Percentiles rank a stretch among this genome's conserved stretches.
These are phyloP conservation scores for Cinchona pubescens DNA, from an alignment of 257 asterid species.

Conservation along the genomic window DNA sequence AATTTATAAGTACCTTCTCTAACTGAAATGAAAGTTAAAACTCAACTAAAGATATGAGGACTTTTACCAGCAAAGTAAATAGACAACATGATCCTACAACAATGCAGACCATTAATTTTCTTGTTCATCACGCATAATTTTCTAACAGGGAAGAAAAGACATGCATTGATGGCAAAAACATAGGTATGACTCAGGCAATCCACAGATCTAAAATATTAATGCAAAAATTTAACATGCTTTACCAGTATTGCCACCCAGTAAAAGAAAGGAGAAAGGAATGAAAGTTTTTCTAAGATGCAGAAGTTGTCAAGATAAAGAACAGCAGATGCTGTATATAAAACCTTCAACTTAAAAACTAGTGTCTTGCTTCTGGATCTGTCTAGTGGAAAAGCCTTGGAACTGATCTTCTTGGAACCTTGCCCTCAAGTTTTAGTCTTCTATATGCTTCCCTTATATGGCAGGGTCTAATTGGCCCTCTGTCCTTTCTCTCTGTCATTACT, in stretches of 20 bases:
- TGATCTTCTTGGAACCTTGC: slow-evolving; percentile 80
- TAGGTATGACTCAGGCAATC: background rate
- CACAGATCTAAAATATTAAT: background rate
- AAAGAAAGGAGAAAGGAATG: background rate
- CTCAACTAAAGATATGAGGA: background rate
- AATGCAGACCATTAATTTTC: background rate
- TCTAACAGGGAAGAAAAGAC: background rate
- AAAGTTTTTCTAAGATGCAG: background rate
- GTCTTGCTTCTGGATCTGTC: slow-evolving; percentile 13
- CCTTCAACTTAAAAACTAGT: background rate
- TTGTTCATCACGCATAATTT: background rate
- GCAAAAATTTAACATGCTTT: background rate
- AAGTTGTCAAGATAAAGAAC: background rate
- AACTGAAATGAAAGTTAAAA: background rate
- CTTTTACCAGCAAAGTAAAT: too few species aligned
- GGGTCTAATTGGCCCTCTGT: slow-evolving; percentile 91
- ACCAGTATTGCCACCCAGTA: background rate
- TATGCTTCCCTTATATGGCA: slow-evolving; percentile 95
- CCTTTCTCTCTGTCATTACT: slow-evolving; percentile 80
- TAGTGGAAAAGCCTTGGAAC: slow-evolving; percentile 83
- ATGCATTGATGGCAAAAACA: background rate
- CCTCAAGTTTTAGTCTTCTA: slow-evolving; percentile 81
- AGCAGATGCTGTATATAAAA: background rate
- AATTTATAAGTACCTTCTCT: background rate
- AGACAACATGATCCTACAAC: background rate